phyloP scores from a whole-genome alignment of 202 grass and related monocot species.

The Schoenoplectus triqueter region DNA sequence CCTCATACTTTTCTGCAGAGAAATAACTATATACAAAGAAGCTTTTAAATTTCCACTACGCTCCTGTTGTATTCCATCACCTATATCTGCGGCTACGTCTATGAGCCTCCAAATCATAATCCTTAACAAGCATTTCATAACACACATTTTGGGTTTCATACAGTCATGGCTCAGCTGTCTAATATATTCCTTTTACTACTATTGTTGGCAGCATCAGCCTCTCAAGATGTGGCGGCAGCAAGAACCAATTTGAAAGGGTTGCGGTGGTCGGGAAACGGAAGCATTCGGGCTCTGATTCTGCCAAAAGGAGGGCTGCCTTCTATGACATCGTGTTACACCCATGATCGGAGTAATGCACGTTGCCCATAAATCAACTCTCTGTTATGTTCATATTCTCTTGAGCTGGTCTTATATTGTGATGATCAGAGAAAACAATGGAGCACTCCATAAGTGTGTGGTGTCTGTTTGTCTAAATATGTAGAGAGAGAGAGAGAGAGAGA shows the following conservation, averaged over 20 bases:
- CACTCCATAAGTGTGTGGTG: no score
- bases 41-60: not conserved
- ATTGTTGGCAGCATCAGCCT: not conserved
- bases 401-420: no score
- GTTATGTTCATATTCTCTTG: not conserved
- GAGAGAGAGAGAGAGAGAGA: no score
- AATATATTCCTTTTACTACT: not conserved
- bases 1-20: not conserved
- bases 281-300: not conserved
- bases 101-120: not conserved
- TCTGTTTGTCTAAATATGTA: no score
- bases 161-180: not conserved
- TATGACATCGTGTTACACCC: not conserved
- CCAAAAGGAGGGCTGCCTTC: not conserved
- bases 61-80: not conserved
- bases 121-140: not conserved
- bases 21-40: not conserved
- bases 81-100: not conserved
- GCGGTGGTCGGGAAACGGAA: not conserved
- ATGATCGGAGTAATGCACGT: not conserved
- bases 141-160: not conserved
- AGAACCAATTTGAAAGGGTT: conserved; percentile 24
- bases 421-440: no score
- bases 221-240: not conserved
- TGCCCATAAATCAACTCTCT: not conserved